phyloP scores from a whole-genome alignment of 2,329 filamentous ascomycete genomes.

The Cercospora sp. region DNA sequence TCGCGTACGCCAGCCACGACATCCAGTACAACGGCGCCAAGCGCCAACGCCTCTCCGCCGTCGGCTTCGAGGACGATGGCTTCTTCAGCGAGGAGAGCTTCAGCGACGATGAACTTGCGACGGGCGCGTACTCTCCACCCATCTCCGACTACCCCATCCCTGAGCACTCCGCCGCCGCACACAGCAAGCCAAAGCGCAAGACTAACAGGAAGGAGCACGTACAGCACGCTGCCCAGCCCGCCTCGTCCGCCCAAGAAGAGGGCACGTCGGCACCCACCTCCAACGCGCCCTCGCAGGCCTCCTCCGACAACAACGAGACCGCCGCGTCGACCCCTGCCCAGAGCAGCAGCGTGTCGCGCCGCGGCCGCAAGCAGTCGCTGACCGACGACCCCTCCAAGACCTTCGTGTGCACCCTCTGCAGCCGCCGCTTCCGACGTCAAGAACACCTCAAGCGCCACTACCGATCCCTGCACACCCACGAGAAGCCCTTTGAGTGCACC shows the following conservation, averaged over 20 bases:
- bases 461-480: slow-evolving; percentile 94
- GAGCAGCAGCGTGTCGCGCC: slow-evolving; percentile 69
- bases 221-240: slow-evolving; percentile 46
- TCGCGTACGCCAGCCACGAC: slow-evolving; percentile 66
- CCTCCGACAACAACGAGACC: slow-evolving; percentile 31
- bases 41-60: slow-evolving; percentile 69
- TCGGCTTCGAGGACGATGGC: slow-evolving; percentile 69
- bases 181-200: slow-evolving; percentile 35
- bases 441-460: slow-evolving; percentile 99
- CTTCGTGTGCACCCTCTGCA: slow-evolving; percentile 94
- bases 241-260: slow-evolving; percentile 39
- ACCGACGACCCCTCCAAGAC: slow-evolving; percentile 98
- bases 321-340: slow-evolving; percentile 35
- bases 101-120: slow-evolving; percentile 68
- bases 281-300: slow-evolving; percentile 39
- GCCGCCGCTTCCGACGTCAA: slow-evolving; percentile 93
- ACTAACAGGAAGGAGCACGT: slow-evolving; percentile 43
- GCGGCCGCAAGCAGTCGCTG: slow-evolving; percentile 95
- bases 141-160: slow-evolving; percentile 51
- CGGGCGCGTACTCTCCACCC: slow-evolving; percentile 61
- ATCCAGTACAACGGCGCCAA: slow-evolving; percentile 64
- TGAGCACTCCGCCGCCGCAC: slow-evolving; percentile 33
- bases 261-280: slow-evolving; percentile 46
- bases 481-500: slow-evolving; percentile 96
- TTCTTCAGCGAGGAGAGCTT: slow-evolving; percentile 76